Evolutionary conservation across 768 basidiomycete genomes (phyloP).

Genomic region (Nevesoporus exiguus): DNA sequence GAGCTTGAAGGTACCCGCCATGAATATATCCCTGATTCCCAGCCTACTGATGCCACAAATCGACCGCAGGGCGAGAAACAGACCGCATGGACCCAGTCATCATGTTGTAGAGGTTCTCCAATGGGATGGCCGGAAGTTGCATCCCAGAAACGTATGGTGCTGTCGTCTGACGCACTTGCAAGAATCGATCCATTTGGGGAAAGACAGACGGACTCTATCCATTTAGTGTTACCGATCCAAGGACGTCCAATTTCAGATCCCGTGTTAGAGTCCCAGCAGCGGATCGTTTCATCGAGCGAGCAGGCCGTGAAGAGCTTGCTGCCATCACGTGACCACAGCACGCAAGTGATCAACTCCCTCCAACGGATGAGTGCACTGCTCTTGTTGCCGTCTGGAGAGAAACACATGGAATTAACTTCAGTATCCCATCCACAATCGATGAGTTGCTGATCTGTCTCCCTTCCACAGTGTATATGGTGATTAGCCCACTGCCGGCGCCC

Average conservation of each 20-base stretch:
- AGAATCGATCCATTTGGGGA: conserved; percentile 7
- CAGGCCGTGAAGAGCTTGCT: neutral
- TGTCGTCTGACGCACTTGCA: conserved; percentile 3
- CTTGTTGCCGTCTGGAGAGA: neutral
- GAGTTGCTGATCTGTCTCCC: neutral
- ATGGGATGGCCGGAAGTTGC: neutral
- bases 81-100: neutral
- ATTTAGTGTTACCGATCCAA: conserved; percentile 14
- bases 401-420: neutral
- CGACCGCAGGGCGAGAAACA: conserved; percentile 10
- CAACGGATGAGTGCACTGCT: neutral
- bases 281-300: no score
- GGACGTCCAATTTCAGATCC: neutral
- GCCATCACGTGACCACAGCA: neutral
- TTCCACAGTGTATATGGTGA: neutral
- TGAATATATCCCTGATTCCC: neutral
- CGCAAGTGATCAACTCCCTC: neutral
- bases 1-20: neutral
- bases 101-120: conserved; percentile 1
- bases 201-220: neutral
- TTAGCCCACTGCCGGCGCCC: neutral
- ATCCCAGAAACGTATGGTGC: conserved; percentile 12
- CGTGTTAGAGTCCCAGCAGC: no score
- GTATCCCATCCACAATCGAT: accelerated
- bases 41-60: neutral